phyloP scores from a whole-genome alignment of 148 eudicot species.

The Camellia japonica region DNA sequence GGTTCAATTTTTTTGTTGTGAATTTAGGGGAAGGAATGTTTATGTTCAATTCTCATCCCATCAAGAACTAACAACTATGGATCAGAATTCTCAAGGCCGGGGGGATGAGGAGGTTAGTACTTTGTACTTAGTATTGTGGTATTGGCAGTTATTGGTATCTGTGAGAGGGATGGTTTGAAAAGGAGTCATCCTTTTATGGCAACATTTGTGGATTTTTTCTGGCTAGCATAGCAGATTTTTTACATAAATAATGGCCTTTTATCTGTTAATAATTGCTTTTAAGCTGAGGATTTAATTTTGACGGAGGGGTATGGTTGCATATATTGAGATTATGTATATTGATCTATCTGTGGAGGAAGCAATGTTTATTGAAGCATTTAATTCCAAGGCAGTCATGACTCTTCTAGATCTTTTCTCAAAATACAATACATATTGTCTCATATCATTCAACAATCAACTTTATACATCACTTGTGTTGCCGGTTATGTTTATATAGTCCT shows the following conservation, averaged over 20 bases:
- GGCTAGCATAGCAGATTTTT: constrained; percentile 6
- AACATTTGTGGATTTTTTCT: background rate
- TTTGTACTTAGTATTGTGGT: background rate
- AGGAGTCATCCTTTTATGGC: background rate
- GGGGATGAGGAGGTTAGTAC: constrained; percentile 91
- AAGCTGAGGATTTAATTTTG: no score
- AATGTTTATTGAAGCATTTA: no score
- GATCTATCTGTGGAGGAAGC: no score
- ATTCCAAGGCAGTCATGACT: no score
- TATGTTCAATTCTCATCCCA: constrained; percentile 91
- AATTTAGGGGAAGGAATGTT: constrained; percentile 83
- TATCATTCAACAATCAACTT: background rate
- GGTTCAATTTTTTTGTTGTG: constrained; percentile 13
- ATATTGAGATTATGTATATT: no score
- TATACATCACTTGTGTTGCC: background rate
- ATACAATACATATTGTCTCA: no score
- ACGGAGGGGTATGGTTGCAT: no score
- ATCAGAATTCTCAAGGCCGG: constrained; percentile 75
- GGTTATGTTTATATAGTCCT: background rate
- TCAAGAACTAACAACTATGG: constrained; percentile 89
- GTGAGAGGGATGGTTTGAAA: background rate
- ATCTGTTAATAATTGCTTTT: background rate
- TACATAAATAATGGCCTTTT: background rate
- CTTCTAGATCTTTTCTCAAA: no score
- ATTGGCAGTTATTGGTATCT: background rate